Conservation (phyloP, 352 stramenopile species). For the Pythium myriotylum region DNA sequence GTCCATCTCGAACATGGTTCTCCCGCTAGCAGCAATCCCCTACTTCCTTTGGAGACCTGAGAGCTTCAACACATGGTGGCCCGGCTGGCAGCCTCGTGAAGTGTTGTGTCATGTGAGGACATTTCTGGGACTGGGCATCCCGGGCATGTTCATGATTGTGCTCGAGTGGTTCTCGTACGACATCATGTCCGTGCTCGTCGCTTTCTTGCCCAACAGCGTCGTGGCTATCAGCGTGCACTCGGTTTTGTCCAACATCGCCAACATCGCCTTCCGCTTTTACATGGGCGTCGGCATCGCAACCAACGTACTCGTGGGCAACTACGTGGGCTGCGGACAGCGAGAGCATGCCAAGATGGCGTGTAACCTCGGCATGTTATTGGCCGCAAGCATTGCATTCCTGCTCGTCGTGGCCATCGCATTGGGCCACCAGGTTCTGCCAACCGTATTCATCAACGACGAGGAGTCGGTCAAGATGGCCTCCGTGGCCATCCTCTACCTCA, state of each 20-base stretch:
- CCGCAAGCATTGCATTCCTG: slow-evolving; percentile 41
- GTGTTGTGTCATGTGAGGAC: slow-evolving; percentile 52
- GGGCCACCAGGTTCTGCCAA: slow-evolving; percentile 48
- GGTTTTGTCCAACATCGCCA: slow-evolving; percentile 68
- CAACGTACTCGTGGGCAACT: slow-evolving; percentile 85
- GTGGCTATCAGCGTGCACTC: slow-evolving; percentile 78
- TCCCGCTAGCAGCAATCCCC: slow-evolving; percentile 61
- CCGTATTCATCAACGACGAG: slow-evolving; percentile 74
- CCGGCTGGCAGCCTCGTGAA: slow-evolving; percentile 60
- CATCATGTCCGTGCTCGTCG: slow-evolving; percentile 72
- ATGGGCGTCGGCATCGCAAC: slow-evolving; percentile 78
- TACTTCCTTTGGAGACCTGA: slow-evolving; percentile 65
- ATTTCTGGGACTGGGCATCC: slow-evolving; percentile 74
- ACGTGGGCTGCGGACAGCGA: slow-evolving; percentile 78
- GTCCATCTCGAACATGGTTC: slow-evolving; percentile 53
- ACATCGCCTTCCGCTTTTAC: slow-evolving; percentile 81
- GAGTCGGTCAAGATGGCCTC: slow-evolving; percentile 29
- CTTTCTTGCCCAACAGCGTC: slow-evolving; percentile 62
- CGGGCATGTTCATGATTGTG: slow-evolving; percentile 77
- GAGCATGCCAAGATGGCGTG: slow-evolving; percentile 83
- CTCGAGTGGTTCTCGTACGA: slow-evolving; percentile 84
- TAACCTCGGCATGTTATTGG: slow-evolving; percentile 64
- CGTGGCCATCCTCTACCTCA: slow-evolving; percentile 54
- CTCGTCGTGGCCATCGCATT: slow-evolving; percentile 51
- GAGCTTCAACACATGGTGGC: slow-evolving; percentile 52